Percentiles rank a stretch among this genome's conserved stretches.
phyloP scores from a whole-genome alignment of 768 basidiomycete genomes.

The Paxillus ammoniavirescens region DNA sequence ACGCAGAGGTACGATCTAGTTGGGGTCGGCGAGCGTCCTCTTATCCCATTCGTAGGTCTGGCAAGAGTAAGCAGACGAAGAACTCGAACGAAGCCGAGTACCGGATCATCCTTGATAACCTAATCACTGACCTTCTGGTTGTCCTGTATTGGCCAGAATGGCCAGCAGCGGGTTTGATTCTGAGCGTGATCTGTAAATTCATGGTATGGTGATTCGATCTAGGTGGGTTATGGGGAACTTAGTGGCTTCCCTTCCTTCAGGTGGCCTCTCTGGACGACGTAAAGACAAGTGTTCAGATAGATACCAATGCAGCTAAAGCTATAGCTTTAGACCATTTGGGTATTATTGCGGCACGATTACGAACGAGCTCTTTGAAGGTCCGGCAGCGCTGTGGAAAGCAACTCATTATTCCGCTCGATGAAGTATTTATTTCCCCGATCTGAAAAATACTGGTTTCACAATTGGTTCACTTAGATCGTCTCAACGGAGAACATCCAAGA shows the following conservation, averaged over 20 bases:
- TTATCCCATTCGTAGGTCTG: constrained; percentile 49
- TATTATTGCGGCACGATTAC: constrained; percentile 82
- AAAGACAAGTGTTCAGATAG: constrained; percentile 60
- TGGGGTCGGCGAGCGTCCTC: neutral
- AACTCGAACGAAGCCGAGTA: constrained; percentile 95
- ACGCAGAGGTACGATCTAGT: constrained; percentile 52
- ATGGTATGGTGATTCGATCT: constrained; percentile 56
- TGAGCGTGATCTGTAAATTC: constrained; percentile 77
- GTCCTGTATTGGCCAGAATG: constrained; percentile 97
- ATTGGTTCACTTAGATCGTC: constrained; percentile 44
- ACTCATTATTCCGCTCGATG: constrained; percentile 61
- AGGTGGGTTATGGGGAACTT: neutral
- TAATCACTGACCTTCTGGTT: constrained; percentile 82
- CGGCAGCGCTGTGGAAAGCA: constrained; percentile 33
- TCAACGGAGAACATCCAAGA: constrained; percentile 45
- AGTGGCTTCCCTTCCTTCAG: constrained; percentile 35
- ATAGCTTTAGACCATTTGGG: constrained; percentile 94
- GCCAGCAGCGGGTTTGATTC: constrained; percentile 85
- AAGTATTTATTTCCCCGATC: constrained; percentile 42
- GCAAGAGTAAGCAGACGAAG: constrained; percentile 85
- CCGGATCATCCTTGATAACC: constrained; percentile 85
- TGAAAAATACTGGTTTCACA: neutral
- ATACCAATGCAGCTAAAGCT: constrained; percentile 82
- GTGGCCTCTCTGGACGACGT: constrained; percentile 81
- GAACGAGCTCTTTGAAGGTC: constrained; percentile 49